Evolutionary conservation across 768 basidiomycete species (phyloP), one percentile per base, ranked within the genome.

Genomic region (Dioszegia hungarica): DNA sequence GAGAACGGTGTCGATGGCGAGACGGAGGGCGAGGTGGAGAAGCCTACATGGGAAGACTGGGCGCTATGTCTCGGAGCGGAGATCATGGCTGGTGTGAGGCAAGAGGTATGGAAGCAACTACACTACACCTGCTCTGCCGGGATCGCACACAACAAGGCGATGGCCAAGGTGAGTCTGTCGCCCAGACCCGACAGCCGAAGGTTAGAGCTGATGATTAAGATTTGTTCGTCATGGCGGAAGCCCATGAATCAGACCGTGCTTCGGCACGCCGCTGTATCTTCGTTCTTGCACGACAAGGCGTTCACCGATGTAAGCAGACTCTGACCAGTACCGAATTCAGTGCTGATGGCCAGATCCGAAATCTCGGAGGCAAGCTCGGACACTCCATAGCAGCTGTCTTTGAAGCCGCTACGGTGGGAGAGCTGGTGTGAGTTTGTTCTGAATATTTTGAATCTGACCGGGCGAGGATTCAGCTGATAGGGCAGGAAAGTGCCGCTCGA

Each of bases 101-200:
- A 79, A 52, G 83, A 85, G 49, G 83, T 97, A 5, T 79, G 80
- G 50, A 75, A 78, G n/a, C 81, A 82, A 66, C 80, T 97, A 27
- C 88, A 90, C 17, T 99, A 99, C 70, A 90, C 90, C 17, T 90
- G 86, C 36, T 91, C 90, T 43, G 90, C 92, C 14, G 91, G 92
- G 0, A 85, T 95, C 54, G 84, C 90, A 12, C 81, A 90, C 68
- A 95, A 93, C 70, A 94, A 95, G 74, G 93, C 93, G 65, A 80
- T 98, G 24, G 89, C 94, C 0, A 99, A 99, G 82, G 90, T 89
- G 54, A 39, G 8, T 37, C 38, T 39, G 15, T 12, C 39, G 4
- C 5, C 31, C 12, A 33, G 6, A 33, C 27, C n/a, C 5, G 24
- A 31, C n/a, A 12, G 15, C 28, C 20, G n/a, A 27, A 20, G 1